These are phyloP conservation scores for Orbilia blumenaviensis DNA, from an alignment of 2,329 filamentous ascomycete genomes.

Conservation along the genomic window DNA sequence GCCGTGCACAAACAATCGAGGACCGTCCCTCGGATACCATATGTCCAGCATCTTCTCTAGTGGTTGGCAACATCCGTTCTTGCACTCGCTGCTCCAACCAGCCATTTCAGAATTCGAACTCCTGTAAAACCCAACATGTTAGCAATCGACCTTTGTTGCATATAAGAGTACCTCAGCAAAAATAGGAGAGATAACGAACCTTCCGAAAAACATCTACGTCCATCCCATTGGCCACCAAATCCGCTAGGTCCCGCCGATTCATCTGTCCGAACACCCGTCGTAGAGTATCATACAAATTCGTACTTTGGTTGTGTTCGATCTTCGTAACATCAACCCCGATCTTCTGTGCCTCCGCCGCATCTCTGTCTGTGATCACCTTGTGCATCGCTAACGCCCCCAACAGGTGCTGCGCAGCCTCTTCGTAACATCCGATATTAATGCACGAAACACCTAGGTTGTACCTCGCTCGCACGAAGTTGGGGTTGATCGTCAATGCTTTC, in stretches of 20 bases:
- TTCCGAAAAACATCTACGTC: slow-evolving; percentile 87
- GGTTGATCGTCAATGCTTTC: slow-evolving; percentile 84
- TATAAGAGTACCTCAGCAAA: not conserved
- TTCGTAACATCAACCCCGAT: slow-evolving; percentile 67
- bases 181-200: slow-evolving; percentile 59
- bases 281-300: slow-evolving; percentile 94
- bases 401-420: slow-evolving; percentile 90
- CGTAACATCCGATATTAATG: slow-evolving; percentile 96
- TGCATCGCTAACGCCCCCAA: slow-evolving; percentile 94
- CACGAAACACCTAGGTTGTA: slow-evolving; percentile 97
- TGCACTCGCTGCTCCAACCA: slow-evolving; percentile 25
- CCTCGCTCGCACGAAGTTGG: slow-evolving; percentile 94
- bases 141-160: not conserved
- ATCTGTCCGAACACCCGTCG: slow-evolving; percentile 96
- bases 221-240: slow-evolving; percentile 87
- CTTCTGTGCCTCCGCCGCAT: slow-evolving; percentile 62
- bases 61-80: slow-evolving; percentile 48
- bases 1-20: slow-evolving; percentile 37
- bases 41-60: slow-evolving; percentile 31
- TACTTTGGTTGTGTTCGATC: slow-evolving; percentile 94
- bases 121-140: slow-evolving; percentile 1
- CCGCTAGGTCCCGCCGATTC: slow-evolving; percentile 85
- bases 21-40: slow-evolving; percentile 37
- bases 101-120: slow-evolving; percentile 53
- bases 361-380: slow-evolving; percentile 88